Evolutionary conservation across 2,329 filamentous ascomycete species (phyloP), one percentile per base, ranked within the genome.

Genomic region (Pezicula carpinea): DNA sequence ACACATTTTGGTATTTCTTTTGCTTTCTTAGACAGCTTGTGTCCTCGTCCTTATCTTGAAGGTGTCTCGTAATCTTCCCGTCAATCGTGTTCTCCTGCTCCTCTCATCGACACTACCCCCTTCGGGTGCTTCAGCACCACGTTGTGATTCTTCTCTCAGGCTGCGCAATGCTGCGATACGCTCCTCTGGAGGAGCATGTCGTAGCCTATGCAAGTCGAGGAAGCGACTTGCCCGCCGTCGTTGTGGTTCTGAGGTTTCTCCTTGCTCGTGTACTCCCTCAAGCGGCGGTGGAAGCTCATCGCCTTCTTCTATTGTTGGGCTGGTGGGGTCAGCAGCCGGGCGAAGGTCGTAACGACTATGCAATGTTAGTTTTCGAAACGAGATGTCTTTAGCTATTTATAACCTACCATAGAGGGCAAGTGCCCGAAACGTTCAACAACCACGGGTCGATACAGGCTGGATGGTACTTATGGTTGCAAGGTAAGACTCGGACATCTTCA

Each of bases 401-500:
- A 14, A 69, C 79, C 71, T 70, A 85, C 82, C 82, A 86, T 49
- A 86, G 63, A 15, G 82, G 82, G 63, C 82, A 86, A 23, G 82
- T 86, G 49, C 83, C 82, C 10, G 82, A 84, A 10, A 87, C 77
- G 47, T 86, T 83, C 50, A 86, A 69, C 36, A 87, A 68, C 83
- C 83, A 87, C 4, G 82, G 83, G 56, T 87, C 83, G 47, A 87
- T 76, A 56, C 83, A 87, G 39, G 71, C 70, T 1, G 83, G 82
- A 56, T 87, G 83, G 57, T 80, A 87, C 53, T 83, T 81, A 63
- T 87, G 83, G 47, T 79, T 68, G 60, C 83, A 87, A 31, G 83
- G 83, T 34, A 87, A 65, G 1, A 87, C 80, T 38, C 83, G 74
- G 44, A 87, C 79, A 56, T 86, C 81, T 58, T 86, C 78, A 13